These are phyloP conservation scores for Durusdinium trenchii DNA, from an alignment of 73 alveolate genomes.

Conservation along the genomic window DNA sequence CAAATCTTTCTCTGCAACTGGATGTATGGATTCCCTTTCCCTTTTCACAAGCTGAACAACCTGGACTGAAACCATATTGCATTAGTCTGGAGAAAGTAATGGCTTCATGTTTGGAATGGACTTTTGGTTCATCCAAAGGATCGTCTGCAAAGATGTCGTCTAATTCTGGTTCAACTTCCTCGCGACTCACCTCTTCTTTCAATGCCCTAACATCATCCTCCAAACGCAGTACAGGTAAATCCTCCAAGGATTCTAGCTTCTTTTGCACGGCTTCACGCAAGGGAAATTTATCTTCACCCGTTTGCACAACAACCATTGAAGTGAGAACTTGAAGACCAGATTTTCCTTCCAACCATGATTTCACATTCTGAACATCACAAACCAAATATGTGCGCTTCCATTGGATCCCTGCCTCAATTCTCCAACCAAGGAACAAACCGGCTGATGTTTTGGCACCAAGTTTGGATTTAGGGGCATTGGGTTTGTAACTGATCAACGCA, in stretches of 20 bases:
- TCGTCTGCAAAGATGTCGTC: neutral
- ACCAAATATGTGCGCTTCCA: neutral
- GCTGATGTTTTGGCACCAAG: conserved; percentile 12
- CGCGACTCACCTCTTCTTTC: neutral
- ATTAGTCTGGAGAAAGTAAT: neutral
- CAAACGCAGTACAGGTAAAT: conserved; percentile 10
- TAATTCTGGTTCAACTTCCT: neutral
- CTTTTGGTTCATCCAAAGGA: neutral
- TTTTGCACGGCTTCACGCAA: neutral
- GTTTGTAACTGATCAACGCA: neutral
- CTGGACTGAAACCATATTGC: neutral
- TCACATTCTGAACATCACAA: neutral
- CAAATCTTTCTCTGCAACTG: neutral
- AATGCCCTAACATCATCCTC: conserved; percentile 32
- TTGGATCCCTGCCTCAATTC: conserved; percentile 25
- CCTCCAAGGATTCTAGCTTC: neutral
- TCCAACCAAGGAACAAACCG: conserved; percentile 45
- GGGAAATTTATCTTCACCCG: neutral
- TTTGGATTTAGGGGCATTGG: neutral
- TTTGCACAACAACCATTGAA: neutral
- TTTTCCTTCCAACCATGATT: conserved; percentile 18
- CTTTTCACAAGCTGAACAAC: neutral
- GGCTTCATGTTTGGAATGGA: neutral
- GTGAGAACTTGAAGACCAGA: neutral
- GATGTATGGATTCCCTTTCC: neutral